Conservation (phyloP, 2,329 filamentous ascomycete genomes). For the Ploettnerulaceae sp. region DNA sequence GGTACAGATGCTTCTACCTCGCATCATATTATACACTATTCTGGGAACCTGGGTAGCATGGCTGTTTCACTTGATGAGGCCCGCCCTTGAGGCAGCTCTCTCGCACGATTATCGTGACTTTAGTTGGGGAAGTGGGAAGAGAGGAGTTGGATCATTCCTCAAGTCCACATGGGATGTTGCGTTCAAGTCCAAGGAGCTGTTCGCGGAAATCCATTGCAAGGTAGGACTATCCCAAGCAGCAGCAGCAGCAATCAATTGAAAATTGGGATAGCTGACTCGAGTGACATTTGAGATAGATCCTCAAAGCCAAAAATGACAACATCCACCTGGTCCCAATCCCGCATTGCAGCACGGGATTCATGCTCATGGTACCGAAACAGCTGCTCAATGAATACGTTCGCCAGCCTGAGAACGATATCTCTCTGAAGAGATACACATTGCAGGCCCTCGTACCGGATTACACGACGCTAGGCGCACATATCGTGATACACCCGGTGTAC, state of each 20-base stretch:
- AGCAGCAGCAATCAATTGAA: too few species aligned
- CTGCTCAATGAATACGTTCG: background rate
- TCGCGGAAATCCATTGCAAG: conserved; percentile 1
- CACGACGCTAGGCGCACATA: conserved; percentile 1
- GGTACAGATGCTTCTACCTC: background rate
- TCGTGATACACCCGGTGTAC: conserved; percentile 2
- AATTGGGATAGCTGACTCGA: background rate
- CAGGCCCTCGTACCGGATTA: conserved; percentile 1
- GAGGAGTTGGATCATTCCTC: background rate
- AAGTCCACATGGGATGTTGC: background rate
- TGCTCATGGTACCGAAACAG: conserved; percentile 2
- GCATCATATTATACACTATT: background rate
- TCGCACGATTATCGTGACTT: background rate
- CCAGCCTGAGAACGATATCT: conserved; percentile 1
- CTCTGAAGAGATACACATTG: conserved; percentile 5
- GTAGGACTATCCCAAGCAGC: background rate
- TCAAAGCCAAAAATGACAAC: background rate
- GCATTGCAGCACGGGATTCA: conserved; percentile 2
- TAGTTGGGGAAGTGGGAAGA: background rate
- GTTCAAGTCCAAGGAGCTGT: background rate
- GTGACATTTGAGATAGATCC: background rate
- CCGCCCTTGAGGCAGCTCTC: background rate
- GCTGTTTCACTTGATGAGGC: background rate
- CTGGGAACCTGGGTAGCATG: background rate
- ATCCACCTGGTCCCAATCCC: conserved; percentile 1